A percentile compares a stretch with the other conserved stretches of the same genome.
Conservation (phyloP, 1,284 basidiomycete genomes). For the Serendipita sp. region DNA sequence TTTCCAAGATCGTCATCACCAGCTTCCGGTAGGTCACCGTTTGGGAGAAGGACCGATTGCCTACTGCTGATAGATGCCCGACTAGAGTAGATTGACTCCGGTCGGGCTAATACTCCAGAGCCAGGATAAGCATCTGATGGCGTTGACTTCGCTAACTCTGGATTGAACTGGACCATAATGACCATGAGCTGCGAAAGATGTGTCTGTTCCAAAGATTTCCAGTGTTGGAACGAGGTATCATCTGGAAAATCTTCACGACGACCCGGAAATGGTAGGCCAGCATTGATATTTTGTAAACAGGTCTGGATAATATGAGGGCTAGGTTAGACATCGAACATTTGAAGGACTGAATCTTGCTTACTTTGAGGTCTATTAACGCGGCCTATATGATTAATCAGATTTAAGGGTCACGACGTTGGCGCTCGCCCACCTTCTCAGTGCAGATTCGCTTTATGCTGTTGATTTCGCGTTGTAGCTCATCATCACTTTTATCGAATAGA, state of each 20-base stretch:
- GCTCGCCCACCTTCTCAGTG: slow-evolving; percentile 53
- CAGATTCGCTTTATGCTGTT: slow-evolving; percentile 55
- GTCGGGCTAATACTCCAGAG: slow-evolving; percentile 30
- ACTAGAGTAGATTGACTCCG: slow-evolving; percentile 44
- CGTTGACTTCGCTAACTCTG: slow-evolving; percentile 70
- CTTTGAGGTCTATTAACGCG: slow-evolving; percentile 73
- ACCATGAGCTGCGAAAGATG: slow-evolving; percentile 81
- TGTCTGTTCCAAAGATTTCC: slow-evolving; percentile 73
- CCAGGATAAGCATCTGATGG: slow-evolving; percentile 37
- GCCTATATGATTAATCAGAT: slow-evolving; percentile 35
- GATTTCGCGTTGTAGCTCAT: slow-evolving; percentile 60
- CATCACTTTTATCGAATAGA: slow-evolving; percentile 62
- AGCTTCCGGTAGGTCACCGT: slow-evolving; percentile 27
- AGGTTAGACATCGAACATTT: background rate
- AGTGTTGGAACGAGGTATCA: slow-evolving; percentile 71
- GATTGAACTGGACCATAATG: slow-evolving; percentile 75
- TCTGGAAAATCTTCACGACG: slow-evolving; percentile 73
- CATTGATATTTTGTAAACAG: slow-evolving; percentile 83
- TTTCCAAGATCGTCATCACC: slow-evolving; percentile 54
- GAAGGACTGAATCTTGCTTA: slow-evolving; percentile 19
- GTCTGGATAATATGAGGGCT: slow-evolving; percentile 36
- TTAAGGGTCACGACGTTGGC: slow-evolving; percentile 14
- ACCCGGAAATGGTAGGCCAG: slow-evolving; percentile 72
- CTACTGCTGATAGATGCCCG: slow-evolving; percentile 52
- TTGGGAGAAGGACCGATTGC: slow-evolving; percentile 34